These are phyloP conservation scores for Petunia axillaris DNA, from an alignment of 257 asterid species.

Conservation along the genomic window DNA sequence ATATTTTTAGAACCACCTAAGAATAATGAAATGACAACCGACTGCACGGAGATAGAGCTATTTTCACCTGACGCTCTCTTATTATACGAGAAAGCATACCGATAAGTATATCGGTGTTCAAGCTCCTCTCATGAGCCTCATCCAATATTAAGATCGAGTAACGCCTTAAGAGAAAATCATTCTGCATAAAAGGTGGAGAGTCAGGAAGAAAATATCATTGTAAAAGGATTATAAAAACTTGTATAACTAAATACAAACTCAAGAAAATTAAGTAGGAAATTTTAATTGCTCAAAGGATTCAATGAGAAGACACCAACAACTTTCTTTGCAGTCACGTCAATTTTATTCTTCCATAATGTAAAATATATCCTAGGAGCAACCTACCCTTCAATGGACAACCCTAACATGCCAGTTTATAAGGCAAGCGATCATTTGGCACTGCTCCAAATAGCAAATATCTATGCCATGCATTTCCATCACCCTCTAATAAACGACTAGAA, in stretches of 20 bases:
- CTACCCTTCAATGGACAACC: background rate
- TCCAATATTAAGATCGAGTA: constrained; percentile 90
- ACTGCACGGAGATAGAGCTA: constrained; percentile 24
- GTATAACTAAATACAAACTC: background rate
- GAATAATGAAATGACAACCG: constrained; percentile 2
- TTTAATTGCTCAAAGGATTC: background rate
- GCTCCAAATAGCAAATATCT: constrained; percentile 2
- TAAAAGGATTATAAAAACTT: constrained; percentile 8
- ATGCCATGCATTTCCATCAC: background rate
- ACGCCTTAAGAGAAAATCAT: constrained; percentile 79
- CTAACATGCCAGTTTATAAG: constrained; percentile 13
- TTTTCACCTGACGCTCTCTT: constrained; percentile 69
- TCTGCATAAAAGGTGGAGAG: constrained; percentile 44
- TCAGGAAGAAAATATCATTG: background rate
- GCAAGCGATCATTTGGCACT: background rate
- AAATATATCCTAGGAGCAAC: background rate
- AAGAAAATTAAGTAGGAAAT: constrained; percentile 16
- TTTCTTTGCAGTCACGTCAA: constrained; percentile 15
- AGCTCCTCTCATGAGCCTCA: constrained; percentile 98
- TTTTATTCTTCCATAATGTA: background rate
- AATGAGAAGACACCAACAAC: constrained; percentile 5
- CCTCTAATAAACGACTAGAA: background rate
- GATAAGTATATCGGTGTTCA: constrained; percentile 95
- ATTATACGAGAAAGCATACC: constrained; percentile 99
- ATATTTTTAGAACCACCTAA: background rate